A percentile compares a stretch with the other conserved stretches of the same genome.
These are phyloP conservation scores for Rhizophagus clarus DNA, from an alignment of 192 early-diverging fungal species.

Conservation along the genomic window DNA sequence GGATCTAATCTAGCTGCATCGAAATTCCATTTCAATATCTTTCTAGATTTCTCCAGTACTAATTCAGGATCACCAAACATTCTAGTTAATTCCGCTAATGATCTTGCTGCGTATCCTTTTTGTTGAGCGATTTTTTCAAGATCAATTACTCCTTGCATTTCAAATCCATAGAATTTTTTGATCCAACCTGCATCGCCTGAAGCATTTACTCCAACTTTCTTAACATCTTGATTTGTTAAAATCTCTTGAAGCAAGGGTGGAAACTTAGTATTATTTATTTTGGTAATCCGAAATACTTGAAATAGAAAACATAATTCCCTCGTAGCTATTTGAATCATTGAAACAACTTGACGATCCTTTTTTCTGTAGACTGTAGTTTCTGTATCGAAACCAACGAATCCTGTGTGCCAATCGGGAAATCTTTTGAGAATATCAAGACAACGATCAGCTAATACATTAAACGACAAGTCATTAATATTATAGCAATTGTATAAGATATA, in stretches of 20 bases:
- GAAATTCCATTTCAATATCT: conserved; percentile 44
- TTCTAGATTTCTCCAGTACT: conserved; percentile 42
- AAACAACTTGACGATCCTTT: conserved; percentile 25
- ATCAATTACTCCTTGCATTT: conserved; percentile 37
- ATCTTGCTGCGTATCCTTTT: conserved; percentile 27
- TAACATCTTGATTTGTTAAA: conserved; percentile 34
- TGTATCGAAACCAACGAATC: conserved; percentile 46
- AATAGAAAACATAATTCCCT: conserved; percentile 46
- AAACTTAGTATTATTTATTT: conserved; percentile 26
- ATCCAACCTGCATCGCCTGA: conserved; percentile 34
- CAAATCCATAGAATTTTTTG: conserved; percentile 25
- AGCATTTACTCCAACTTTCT: conserved; percentile 40
- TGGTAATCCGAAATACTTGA: conserved; percentile 41
- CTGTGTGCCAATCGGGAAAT: conserved; percentile 9
- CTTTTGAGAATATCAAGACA: conserved; percentile 16
- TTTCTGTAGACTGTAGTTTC: conserved; percentile 39
- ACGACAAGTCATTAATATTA: neutral
- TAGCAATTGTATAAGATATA: neutral
- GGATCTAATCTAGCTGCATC: conserved; percentile 28
- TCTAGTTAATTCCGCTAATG: conserved; percentile 37
- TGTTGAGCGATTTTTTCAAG: conserved; percentile 38
- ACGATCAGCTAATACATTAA: neutral
- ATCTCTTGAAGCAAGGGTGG: conserved; percentile 38
- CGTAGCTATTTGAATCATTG: conserved; percentile 46
- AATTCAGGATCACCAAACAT: conserved; percentile 41